phyloP scores from a whole-genome alignment of 2,329 filamentous ascomycete species.

The Talaromyces atroroseus region DNA sequence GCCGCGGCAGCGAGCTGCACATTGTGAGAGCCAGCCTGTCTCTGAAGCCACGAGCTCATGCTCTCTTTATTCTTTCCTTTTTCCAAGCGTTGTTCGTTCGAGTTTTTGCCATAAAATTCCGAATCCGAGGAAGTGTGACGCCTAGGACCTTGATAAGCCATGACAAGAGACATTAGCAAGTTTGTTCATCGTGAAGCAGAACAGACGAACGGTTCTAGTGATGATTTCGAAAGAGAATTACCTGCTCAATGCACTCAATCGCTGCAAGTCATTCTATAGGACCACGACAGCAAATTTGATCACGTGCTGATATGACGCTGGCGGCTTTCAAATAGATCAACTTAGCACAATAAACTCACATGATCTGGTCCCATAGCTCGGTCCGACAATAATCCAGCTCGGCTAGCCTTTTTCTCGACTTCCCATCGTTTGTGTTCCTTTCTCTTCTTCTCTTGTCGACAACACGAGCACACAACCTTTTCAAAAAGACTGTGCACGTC shows the following conservation, averaged over 20 bases:
- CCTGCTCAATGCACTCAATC: constrained; percentile 6
- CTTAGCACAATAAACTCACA: neutral
- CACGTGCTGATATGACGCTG: constrained; percentile 13
- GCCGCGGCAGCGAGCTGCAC: constrained; percentile 40
- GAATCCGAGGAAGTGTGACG: constrained; percentile 1
- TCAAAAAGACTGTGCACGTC: constrained; percentile 20
- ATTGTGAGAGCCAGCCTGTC: constrained; percentile 36
- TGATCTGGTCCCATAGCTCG: neutral
- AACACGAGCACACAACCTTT: constrained; percentile 1
- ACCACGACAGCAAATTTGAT: constrained; percentile 5
- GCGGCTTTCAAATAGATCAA: too few species aligned
- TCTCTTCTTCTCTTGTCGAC: neutral
- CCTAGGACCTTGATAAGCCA: constrained; percentile 10
- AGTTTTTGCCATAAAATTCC: constrained; percentile 4
- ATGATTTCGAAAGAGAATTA: neutral
- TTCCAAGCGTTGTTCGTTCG: neutral
- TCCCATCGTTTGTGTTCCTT: neutral
- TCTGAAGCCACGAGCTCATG: constrained; percentile 43
- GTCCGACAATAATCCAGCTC: constrained; percentile 13
- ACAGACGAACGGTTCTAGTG: neutral
- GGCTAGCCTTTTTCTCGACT: constrained; percentile 7
- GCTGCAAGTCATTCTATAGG: constrained; percentile 4
- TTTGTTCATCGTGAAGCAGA: constrained; percentile 1
- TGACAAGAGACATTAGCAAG: neutral
- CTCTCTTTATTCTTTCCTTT: constrained; percentile 12